phyloP scores from a whole-genome alignment of 768 basidiomycete species.

The Mycena latifolia region DNA sequence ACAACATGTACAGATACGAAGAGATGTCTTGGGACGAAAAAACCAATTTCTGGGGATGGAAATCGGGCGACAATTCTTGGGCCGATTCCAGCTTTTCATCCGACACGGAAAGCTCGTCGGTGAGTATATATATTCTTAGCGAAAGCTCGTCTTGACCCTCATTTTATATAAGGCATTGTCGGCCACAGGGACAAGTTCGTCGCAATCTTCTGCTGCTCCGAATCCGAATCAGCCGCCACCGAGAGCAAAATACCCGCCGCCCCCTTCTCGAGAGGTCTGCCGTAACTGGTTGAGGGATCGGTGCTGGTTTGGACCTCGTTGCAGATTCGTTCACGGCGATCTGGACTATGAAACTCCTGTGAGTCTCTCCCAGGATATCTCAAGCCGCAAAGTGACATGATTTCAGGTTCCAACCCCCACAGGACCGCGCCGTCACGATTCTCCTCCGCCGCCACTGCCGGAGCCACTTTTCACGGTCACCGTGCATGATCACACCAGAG shows the following conservation, averaged over 20 bases:
- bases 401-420: background rate
- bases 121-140: background rate
- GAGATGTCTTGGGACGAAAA: constrained; percentile 3
- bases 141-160: background rate
- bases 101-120: constrained; percentile 16
- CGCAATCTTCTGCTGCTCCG: constrained; percentile 15
- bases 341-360: constrained; percentile 40
- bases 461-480: constrained; percentile 40
- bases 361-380: constrained; percentile 3
- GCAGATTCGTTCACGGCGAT: constrained; percentile 42
- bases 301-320: constrained; percentile 40
- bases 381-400: background rate
- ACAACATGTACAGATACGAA: constrained; percentile 20
- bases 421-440: background rate
- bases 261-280: constrained; percentile 39
- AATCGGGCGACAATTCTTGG: constrained; percentile 11
- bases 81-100: constrained; percentile 22
- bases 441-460: constrained; percentile 5
- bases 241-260: constrained; percentile 33
- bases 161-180: background rate
- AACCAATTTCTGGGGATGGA: constrained; percentile 5
- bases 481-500: constrained; percentile 67
- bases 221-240: constrained; percentile 5
- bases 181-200: constrained; percentile 16
- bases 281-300: constrained; percentile 48